These are phyloP conservation scores for Cercospora sp. DNA, from an alignment of 2,329 filamentous ascomycete species.

Conservation along the genomic window DNA sequence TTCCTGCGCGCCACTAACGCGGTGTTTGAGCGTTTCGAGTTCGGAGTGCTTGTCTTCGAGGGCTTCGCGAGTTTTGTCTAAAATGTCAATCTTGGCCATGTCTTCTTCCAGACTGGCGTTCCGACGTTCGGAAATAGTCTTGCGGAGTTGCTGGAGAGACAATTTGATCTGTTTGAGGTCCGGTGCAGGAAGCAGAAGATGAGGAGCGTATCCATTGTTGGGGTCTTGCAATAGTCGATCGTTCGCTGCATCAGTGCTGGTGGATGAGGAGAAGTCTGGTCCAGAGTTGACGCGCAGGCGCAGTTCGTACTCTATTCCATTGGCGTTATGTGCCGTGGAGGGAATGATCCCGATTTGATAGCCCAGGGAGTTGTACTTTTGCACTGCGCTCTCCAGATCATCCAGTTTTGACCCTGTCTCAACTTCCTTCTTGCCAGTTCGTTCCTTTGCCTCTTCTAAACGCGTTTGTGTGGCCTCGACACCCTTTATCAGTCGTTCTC, in stretches of 20 bases:
- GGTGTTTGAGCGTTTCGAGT: conserved; percentile 86
- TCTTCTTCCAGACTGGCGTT: conserved; percentile 81
- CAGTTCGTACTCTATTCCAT: conserved; percentile 82
- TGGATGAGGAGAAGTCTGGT: conserved; percentile 65
- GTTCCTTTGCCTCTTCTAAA: conserved; percentile 81
- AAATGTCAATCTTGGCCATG: conserved; percentile 89
- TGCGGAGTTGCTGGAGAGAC: conserved; percentile 74
- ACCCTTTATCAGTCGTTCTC: conserved; percentile 86
- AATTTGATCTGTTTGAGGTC: conserved; percentile 85
- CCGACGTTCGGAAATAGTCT: conserved; percentile 88
- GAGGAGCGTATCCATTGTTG: conserved; percentile 83
- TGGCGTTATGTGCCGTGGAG: conserved; percentile 77
- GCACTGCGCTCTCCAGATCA: conserved; percentile 85
- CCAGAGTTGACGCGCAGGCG: conserved; percentile 76
- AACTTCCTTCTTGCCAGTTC: conserved; percentile 80
- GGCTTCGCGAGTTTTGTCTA: conserved; percentile 93
- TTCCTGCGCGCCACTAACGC: conserved; percentile 82
- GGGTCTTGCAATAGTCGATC: conserved; percentile 81
- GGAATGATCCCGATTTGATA: conserved; percentile 94
- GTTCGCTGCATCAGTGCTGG: conserved; percentile 43
- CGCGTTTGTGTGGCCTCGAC: conserved; percentile 74
- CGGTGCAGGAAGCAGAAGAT: conserved; percentile 82
- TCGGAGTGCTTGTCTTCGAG: conserved; percentile 94
- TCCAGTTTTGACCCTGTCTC: conserved; percentile 85
- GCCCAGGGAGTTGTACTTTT: conserved; percentile 88